phyloP scores from a whole-genome alignment of 129 eudicot genomes.

The Solidago caesia region DNA sequence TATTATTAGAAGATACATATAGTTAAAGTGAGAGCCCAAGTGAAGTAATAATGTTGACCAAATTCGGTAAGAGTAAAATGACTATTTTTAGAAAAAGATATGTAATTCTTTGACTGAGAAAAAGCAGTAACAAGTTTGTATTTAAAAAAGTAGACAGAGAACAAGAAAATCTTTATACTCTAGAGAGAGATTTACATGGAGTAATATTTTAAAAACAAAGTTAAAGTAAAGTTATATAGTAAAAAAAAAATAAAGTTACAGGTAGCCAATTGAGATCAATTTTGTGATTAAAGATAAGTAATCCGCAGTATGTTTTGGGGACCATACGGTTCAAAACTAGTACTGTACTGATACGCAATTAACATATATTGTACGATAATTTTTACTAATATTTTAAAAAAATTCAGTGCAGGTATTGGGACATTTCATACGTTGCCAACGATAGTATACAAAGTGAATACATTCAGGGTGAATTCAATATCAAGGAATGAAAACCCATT shows the following conservation, averaged over 20 bases:
- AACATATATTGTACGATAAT: too few relatives aligned
- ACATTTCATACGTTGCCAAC: not conserved
- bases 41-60: conserved; percentile 6
- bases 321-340: too few relatives aligned
- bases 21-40: conserved; percentile 15
- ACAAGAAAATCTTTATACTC: not conserved
- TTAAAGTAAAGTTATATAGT: not conserved
- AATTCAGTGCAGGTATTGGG: too few relatives aligned
- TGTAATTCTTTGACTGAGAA: not conserved
- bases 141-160: too few relatives aligned
- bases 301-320: too few relatives aligned
- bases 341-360: too few relatives aligned
- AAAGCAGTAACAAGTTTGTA: not conserved
- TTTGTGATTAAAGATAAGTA: too few relatives aligned
- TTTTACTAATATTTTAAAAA: too few relatives aligned
- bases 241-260: not conserved
- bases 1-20: not conserved
- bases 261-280: too few relatives aligned
- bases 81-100: conserved; percentile 14
- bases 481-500: not conserved
- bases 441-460: not conserved
- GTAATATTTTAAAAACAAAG: not conserved
- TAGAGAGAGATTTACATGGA: not conserved
- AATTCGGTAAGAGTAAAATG: conserved; percentile 12
- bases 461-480: not conserved